phyloP scores from a whole-genome alignment of 1,284 basidiomycete species.

The Amylostereum areolatum region DNA sequence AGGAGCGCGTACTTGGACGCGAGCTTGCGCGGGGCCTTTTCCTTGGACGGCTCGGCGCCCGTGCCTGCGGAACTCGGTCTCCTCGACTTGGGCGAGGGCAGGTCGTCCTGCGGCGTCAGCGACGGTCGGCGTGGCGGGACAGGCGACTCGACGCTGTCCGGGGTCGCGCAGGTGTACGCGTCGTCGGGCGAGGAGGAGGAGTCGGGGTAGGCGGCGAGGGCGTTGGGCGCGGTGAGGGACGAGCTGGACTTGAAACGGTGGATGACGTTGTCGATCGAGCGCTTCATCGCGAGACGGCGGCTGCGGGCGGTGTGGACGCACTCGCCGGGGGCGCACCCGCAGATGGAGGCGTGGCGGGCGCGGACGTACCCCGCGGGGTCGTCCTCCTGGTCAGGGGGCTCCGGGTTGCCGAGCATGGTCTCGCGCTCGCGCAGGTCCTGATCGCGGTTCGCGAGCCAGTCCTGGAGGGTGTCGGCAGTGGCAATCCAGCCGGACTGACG shows the following conservation, averaged over 20 bases:
- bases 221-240: conserved; percentile 15
- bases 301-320: conserved; percentile 16
- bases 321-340: conserved; percentile 9
- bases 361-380: conserved; percentile 3
- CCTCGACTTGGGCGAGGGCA: conserved; percentile 32
- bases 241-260: conserved; percentile 44
- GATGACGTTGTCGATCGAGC: conserved; percentile 58
- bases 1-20: conserved; percentile 51
- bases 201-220: conserved; percentile 17
- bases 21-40: conserved; percentile 30
- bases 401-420: conserved; percentile 5
- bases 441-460: conserved; percentile 56
- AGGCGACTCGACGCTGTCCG: no score
- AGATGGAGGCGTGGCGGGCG: conserved; percentile 8
- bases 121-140: conserved; percentile 33
- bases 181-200: conserved; percentile 18
- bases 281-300: conserved; percentile 50
- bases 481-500: conserved; percentile 61
- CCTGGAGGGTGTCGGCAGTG: conserved; percentile 51
- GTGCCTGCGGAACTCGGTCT: conserved; percentile 55
- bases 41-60: conserved; percentile 35
- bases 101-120: conserved; percentile 20
- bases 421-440: conserved; percentile 40
- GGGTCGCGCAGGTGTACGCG: conserved; percentile 14
- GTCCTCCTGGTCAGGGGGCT: conserved; percentile 10